A percentile compares a stretch with the other conserved stretches of the same genome.
phyloP scores from a whole-genome alignment of 2,329 filamentous ascomycete species.

The Calonectria pteridis region DNA sequence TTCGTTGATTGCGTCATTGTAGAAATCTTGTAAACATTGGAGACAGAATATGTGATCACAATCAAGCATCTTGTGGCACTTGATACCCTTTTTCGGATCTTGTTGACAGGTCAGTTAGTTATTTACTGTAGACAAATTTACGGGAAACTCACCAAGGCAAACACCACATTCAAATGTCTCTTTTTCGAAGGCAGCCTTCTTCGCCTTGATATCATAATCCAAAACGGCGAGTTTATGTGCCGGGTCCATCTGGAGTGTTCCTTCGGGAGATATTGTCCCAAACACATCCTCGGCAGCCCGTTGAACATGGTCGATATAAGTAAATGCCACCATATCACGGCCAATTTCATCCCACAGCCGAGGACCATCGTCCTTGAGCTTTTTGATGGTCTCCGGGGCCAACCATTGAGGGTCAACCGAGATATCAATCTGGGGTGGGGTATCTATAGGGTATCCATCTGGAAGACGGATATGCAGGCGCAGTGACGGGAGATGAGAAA shows the following conservation, averaged over 20 bases:
- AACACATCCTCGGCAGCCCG: constrained; percentile 71
- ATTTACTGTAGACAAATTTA: background rate
- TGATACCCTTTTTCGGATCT: constrained; percentile 90
- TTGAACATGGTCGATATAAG: constrained; percentile 74
- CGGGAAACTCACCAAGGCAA: constrained; percentile 71
- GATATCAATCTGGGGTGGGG: constrained; percentile 64
- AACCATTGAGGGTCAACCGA: constrained; percentile 71
- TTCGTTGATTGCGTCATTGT: constrained; percentile 87
- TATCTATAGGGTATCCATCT: constrained; percentile 66
- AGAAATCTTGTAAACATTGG: constrained; percentile 89
- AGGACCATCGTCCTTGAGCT: constrained; percentile 63
- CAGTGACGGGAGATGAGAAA: constrained; percentile 71
- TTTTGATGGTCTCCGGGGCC: constrained; percentile 58
- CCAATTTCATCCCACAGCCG: constrained; percentile 74
- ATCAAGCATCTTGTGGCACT: constrained; percentile 83
- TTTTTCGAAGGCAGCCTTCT: constrained; percentile 80
- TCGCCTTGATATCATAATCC: constrained; percentile 82
- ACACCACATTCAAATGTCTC: constrained; percentile 91
- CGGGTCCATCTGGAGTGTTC: constrained; percentile 64
- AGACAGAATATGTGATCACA: constrained; percentile 95
- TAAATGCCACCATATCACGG: constrained; percentile 69
- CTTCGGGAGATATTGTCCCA: constrained; percentile 63
- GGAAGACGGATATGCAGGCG: constrained; percentile 67
- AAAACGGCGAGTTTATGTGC: constrained; percentile 78
- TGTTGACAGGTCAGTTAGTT: background rate